Conservation (phyloP, 2,329 filamentous ascomycete species). For the Leptographium radiaticola region DNA sequence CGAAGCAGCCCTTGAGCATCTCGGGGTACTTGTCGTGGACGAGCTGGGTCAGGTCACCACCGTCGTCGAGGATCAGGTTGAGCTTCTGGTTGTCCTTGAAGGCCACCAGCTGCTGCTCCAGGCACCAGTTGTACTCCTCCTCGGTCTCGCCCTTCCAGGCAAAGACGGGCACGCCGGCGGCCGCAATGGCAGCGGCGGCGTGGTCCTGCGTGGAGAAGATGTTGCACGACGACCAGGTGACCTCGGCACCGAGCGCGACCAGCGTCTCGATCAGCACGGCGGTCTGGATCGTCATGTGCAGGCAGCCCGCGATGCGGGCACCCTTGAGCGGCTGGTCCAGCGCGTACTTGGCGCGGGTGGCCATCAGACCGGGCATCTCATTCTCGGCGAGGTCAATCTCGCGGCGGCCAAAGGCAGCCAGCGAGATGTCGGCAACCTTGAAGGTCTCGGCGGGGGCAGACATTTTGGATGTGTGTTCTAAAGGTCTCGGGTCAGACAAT, state of each 20-base stretch:
- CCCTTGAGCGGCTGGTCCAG: constrained; percentile 85
- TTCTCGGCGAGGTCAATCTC: constrained; percentile 97
- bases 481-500: background rate
- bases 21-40: constrained; percentile 98
- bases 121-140: constrained; percentile 99
- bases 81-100: constrained; percentile 96
- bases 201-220: constrained; percentile 99
- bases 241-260: constrained; percentile 85
- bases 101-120: constrained; percentile 92
- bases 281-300: constrained; percentile 99
- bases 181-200: constrained; percentile 93
- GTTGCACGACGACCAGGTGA: constrained; percentile 99
- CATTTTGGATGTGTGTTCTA: constrained; percentile 28
- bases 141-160: constrained; percentile 85
- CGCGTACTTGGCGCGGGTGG: constrained; percentile 84
- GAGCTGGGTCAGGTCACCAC: constrained; percentile 90
- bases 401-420: constrained; percentile 96
- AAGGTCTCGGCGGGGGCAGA: constrained; percentile 79
- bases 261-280: constrained; percentile 99
- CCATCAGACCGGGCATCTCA: constrained; percentile 97
- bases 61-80: constrained; percentile 98
- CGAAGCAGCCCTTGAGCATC: constrained; percentile 95
- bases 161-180: constrained; percentile 76
- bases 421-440: constrained; percentile 97
- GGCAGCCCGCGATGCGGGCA: constrained; percentile 91